Evolutionary conservation across 495 filamentous ascomycete genomes (phyloP).

Genomic region (Annulohypoxylon stygium): DNA sequence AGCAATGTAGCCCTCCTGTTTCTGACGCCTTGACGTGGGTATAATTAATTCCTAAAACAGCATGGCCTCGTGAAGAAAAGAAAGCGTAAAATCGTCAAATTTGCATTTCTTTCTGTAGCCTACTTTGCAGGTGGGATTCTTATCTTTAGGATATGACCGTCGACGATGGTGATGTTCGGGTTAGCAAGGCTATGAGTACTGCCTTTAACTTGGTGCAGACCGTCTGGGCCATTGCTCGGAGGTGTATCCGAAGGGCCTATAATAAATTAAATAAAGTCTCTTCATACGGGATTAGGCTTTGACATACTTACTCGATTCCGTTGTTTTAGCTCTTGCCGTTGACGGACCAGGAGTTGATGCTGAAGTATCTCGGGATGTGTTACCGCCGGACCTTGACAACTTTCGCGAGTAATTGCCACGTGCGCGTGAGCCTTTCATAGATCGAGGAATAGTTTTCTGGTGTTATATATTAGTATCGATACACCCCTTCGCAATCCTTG

Average conservation of each 20-base stretch:
- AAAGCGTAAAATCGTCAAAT: background rate
- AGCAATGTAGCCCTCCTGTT: background rate
- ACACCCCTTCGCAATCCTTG: background rate
- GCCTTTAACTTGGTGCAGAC: conserved; percentile 45
- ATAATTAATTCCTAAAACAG: conserved; percentile 30
- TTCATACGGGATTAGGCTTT: background rate
- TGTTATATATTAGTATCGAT: conserved; percentile 11
- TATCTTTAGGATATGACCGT: conserved; percentile 39
- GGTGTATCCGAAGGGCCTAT: conserved; percentile 50
- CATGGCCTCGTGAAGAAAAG: conserved; percentile 1
- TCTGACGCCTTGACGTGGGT: conserved; percentile 19
- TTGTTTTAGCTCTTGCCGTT: conserved; percentile 31
- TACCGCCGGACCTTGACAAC: conserved; percentile 22
- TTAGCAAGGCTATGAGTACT: background rate
- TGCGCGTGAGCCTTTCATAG: conserved; percentile 25
- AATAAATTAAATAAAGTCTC: conserved; percentile 5
- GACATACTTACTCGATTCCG: conserved; percentile 49
- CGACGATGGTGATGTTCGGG: conserved; percentile 23
- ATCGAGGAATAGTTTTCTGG: conserved; percentile 34
- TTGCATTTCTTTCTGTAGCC: conserved; percentile 7
- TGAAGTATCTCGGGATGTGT: conserved; percentile 33
- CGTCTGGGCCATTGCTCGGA: conserved; percentile 51
- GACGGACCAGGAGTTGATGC: conserved; percentile 38
- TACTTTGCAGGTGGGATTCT: background rate
- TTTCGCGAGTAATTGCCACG: conserved; percentile 14